Base-by-base conservation (phyloP, 1,139 yeast species). In the Suzukiozyma palmioleophila region DNA sequence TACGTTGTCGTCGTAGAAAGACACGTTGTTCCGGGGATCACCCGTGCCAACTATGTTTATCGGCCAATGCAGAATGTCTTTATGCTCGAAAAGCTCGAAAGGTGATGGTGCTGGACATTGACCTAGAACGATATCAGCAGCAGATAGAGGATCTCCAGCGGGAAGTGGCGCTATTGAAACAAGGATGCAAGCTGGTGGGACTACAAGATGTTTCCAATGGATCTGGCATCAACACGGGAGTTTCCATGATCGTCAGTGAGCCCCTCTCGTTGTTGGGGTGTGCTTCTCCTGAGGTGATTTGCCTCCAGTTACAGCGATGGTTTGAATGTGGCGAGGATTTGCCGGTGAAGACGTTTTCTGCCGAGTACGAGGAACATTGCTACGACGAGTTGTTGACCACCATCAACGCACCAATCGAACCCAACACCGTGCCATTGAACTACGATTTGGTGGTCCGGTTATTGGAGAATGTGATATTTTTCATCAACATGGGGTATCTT, bases 281-380 rank as follows among this genome's bases (percentile, higher is more conserved):
- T 3, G 62, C 60, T 1, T 51, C 63, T 1, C 41, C 56, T 41
- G 66, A 61, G 37, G 43, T 61, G 12, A 51, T 61, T 2, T 53
- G 60, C 31, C 59, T 62, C 62, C 59, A 56, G 35, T 42, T 61
- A 22, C 52, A 52, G 10, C 25, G 18, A 25, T 33, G 36, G 36
- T 25, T 33, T n/a, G 2, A 33, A 7, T 26, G 12, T 10, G 36
- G 36, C n/a, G 14, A 2, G n/a, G 36, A 33, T 33, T 26, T 33
- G 24, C 30, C 30, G 8, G 27, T 26, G 10, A 25, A 25, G n/a
- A 25, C 18, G 29, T 33, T 25, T 33, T 33, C 55, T 52, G 30
- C 54, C 53, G 37, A 47, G 18, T 25, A 21, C 18, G 24, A 38
- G 27, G 31, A 18, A 28, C 24, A 40, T 30, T 27, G 26, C 29